These are phyloP conservation scores for Cordyceps fumosorosea DNA, from an alignment of 2,329 filamentous ascomycete species.

Conservation along the genomic window DNA sequence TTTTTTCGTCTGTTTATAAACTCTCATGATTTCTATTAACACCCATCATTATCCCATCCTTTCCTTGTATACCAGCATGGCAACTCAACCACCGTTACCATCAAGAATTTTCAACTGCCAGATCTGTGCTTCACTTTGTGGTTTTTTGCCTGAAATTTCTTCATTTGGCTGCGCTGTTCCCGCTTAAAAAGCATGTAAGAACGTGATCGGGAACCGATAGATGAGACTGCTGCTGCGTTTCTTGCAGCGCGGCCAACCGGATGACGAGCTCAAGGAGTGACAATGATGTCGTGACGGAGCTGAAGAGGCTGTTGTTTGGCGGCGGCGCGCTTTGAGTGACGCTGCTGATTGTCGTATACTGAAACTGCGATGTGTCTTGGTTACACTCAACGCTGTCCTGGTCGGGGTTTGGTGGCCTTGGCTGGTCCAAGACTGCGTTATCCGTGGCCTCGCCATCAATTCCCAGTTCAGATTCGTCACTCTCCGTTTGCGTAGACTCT, in stretches of 20 bases:
- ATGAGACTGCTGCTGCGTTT: conserved; percentile 85
- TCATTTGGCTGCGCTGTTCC: background rate
- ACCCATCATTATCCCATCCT: background rate
- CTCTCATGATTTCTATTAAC: background rate
- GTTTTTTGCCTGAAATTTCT: background rate
- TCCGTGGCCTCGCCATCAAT: conserved; percentile 11
- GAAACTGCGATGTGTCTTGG: background rate
- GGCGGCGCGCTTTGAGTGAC: too few species aligned
- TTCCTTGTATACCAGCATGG: background rate
- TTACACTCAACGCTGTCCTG: background rate
- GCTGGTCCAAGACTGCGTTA: background rate
- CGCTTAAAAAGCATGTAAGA: conserved; percentile 70
- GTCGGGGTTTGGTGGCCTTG: background rate
- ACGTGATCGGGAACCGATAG: conserved; percentile 87
- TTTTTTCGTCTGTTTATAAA: background rate
- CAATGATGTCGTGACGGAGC: conserved; percentile 46
- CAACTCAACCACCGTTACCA: background rate
- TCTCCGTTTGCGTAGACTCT: conserved; percentile 27
- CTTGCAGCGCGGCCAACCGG: conserved; percentile 77
- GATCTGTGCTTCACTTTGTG: background rate
- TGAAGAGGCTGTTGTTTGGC: conserved; percentile 31
- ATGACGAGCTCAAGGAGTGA: conserved; percentile 86
- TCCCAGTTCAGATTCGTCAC: conserved; percentile 40
- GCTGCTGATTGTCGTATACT: background rate
- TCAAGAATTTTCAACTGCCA: background rate